These are phyloP conservation scores for Penicillium paneum DNA, from an alignment of 2,329 filamentous ascomycete genomes.

Conservation along the genomic window DNA sequence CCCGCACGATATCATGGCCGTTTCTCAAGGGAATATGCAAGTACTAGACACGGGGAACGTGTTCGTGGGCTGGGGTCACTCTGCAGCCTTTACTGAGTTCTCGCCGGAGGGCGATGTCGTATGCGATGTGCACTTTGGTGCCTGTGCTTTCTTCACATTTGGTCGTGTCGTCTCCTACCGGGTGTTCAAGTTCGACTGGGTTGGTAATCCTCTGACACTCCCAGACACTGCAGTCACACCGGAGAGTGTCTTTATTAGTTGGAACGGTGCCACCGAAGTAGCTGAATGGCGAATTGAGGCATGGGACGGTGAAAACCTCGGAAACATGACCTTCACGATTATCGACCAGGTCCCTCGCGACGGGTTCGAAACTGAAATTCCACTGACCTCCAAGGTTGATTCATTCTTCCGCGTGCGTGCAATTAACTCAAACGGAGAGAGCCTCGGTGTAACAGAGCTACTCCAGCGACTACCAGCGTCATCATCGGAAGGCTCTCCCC, in stretches of 20 bases:
- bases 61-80: constrained; percentile 52
- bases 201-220: constrained; percentile 46
- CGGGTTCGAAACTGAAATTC: constrained; percentile 25
- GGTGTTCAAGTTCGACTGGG: constrained; percentile 54
- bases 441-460: constrained; percentile 20
- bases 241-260: constrained; percentile 30
- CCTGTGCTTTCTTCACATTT: constrained; percentile 47
- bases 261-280: constrained; percentile 40
- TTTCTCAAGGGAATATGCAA: constrained; percentile 22
- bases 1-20: constrained; percentile 17
- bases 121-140: constrained; percentile 37
- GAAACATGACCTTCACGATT: constrained; percentile 15
- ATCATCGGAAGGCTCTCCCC: background rate
- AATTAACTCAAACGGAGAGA: constrained; percentile 17
- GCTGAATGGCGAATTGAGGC: constrained; percentile 26
- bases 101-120: constrained; percentile 21
- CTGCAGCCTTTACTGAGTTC: constrained; percentile 51
- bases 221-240: constrained; percentile 22
- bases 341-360: constrained; percentile 15
- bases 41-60: constrained; percentile 41
- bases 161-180: constrained; percentile 56
- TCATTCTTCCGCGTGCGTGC: constrained; percentile 23
- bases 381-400: constrained; percentile 6
- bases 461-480: constrained; percentile 7
- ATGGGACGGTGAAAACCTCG: constrained; percentile 15